Conservation (phyloP, 257 asterid species). For the Solanum ossicruentum region DNA sequence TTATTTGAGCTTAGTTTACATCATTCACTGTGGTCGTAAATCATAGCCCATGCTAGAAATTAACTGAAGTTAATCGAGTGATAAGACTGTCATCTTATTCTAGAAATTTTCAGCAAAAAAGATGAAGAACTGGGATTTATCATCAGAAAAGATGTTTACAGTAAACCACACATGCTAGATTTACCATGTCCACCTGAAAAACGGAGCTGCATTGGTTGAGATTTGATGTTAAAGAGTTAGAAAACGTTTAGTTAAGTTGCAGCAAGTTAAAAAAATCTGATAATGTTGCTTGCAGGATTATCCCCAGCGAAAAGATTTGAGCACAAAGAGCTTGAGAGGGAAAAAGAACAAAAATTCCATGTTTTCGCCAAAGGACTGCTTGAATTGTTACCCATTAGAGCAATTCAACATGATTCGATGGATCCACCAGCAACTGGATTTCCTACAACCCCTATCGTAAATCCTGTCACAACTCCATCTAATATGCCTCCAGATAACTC, state of each 20-base stretch:
- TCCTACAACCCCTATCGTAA: constrained; percentile 49
- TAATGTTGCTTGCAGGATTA: constrained; percentile 18
- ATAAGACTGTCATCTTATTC: neutral
- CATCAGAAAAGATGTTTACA: neutral
- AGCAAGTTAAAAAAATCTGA: neutral
- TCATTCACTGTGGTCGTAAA: neutral
- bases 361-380: constrained; percentile 15
- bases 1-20: neutral
- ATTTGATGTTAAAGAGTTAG: neutral
- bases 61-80: neutral
- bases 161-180: neutral
- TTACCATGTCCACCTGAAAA: neutral
- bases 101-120: neutral
- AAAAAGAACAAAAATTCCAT: neutral
- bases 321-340: constrained; percentile 6
- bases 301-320: neutral
- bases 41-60: neutral
- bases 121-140: neutral
- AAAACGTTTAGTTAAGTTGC: neutral
- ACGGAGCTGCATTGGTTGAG: neutral
- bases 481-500: constrained; percentile 27
- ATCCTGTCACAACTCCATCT: constrained; percentile 61
- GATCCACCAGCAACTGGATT: constrained; percentile 17
- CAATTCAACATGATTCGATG: constrained; percentile 23
- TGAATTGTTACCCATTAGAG: neutral